Conservation (phyloP, 2,329 filamentous ascomycete species). For the Diaporthe longicolla region DNA sequence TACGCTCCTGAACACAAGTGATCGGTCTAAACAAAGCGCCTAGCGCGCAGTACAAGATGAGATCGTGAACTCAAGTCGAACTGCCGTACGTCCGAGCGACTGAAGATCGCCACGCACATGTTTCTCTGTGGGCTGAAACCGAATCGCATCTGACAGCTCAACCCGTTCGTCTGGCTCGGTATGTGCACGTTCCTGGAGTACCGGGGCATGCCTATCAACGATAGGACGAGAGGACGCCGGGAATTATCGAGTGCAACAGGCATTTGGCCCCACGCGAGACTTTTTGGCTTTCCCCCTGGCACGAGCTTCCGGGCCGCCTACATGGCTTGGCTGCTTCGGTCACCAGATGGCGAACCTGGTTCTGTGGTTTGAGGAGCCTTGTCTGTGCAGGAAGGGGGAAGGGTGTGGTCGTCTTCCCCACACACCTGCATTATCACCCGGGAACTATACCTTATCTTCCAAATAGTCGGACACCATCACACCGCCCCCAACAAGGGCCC, state of each 20-base stretch:
- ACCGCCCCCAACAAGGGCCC: background rate
- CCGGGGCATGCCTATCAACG: background rate
- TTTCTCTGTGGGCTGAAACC: background rate
- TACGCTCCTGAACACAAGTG: background rate
- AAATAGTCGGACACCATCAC: constrained; percentile 16
- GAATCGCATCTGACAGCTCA: constrained; percentile 26
- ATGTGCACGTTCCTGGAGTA: background rate
- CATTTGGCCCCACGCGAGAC: background rate
- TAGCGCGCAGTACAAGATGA: background rate
- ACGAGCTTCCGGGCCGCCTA: constrained; percentile 19
- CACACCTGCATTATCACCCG: background rate
- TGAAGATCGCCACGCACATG: constrained; percentile 23
- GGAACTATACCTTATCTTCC: constrained; percentile 12
- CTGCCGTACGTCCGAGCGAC: constrained; percentile 14
- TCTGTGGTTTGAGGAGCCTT: constrained; percentile 5
- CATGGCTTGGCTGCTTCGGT: constrained; percentile 16
- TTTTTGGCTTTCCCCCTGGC: background rate
- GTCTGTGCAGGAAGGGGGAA: background rate
- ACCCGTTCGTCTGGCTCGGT: background rate
- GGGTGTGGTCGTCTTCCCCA: background rate
- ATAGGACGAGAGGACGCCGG: background rate
- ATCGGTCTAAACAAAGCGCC: background rate
- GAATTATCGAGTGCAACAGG: background rate
- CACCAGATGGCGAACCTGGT: background rate
- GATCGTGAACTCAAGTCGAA: background rate